A percentile compares a stretch with the other conserved stretches of the same genome.
Evolutionary conservation across 225 moss, liverwort and hornwort species (phyloP).

Genomic region (Takakia lepidozioides): DNA sequence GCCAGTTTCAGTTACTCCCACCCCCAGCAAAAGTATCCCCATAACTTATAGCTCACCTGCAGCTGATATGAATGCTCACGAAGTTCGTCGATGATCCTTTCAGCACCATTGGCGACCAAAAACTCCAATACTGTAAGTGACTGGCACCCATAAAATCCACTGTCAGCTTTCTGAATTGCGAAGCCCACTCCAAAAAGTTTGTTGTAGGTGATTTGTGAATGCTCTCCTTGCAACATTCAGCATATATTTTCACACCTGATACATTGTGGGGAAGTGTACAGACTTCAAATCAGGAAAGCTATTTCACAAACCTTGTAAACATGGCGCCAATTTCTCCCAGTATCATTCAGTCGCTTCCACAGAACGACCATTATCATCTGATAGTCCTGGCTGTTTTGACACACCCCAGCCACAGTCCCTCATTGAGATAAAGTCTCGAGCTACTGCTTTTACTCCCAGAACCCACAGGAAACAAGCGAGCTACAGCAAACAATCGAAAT

Average conservation of each 20-base stretch:
- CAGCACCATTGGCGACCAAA: slow-evolving; percentile 90
- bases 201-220: background rate
- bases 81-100: slow-evolving; percentile 93
- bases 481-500: background rate
- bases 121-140: slow-evolving; percentile 90
- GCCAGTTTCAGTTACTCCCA: no score
- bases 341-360: slow-evolving; percentile 89
- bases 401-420: background rate
- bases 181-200: no score
- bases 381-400: slow-evolving; percentile 68
- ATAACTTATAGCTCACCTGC: slow-evolving; percentile 47
- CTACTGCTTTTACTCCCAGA: no score
- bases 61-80: slow-evolving; percentile 90
- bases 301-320: slow-evolving; percentile 71
- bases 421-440: no score
- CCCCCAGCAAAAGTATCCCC: no score
- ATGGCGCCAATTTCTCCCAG: slow-evolving; percentile 94
- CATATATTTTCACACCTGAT: background rate
- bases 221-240: background rate
- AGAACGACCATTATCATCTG: slow-evolving; percentile 96
- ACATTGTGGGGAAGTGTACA: no score
- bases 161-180: background rate
- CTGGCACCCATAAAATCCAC: slow-evolving; percentile 21
- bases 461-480: no score
- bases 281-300: no score